These are phyloP conservation scores for Pythium guiyangense DNA, from an alignment of 352 stramenopile species.

Conservation along the genomic window DNA sequence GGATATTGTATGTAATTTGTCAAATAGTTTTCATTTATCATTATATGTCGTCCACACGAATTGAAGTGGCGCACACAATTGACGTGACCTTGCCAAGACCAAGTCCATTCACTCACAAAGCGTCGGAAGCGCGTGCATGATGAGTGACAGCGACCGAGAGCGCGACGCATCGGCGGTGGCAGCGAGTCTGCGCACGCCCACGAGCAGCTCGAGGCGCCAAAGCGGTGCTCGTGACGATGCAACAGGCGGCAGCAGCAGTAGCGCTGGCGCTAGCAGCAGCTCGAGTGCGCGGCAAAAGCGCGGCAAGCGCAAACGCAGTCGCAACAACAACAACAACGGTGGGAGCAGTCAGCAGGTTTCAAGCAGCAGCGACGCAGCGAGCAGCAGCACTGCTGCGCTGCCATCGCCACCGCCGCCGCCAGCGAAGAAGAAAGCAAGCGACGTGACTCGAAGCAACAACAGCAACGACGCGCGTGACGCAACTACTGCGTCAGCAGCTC, in stretches of 20 bases:
- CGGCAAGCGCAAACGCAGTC: conserved; percentile 35
- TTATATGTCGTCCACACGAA: too few relatives aligned
- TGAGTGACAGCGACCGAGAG: too few relatives aligned
- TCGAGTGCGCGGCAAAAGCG: conserved; percentile 10
- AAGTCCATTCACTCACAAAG: neutral
- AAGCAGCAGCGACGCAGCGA: conserved; percentile 2
- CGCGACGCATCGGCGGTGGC: too few relatives aligned
- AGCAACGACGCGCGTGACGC: neutral
- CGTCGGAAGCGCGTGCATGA: neutral
- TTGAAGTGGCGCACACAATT: too few relatives aligned
- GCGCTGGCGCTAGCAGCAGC: conserved; percentile 4
- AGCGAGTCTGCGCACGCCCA: neutral
- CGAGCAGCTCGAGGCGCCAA: neutral
- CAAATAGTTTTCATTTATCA: too few relatives aligned
- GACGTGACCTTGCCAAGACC: too few relatives aligned
- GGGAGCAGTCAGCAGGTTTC: neutral
- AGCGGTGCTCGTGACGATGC: neutral
- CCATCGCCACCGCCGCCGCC: neutral
- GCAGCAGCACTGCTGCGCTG: neutral
- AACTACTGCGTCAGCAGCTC: conserved; percentile 8
- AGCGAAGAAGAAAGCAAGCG: conserved; percentile 6
- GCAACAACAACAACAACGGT: conserved; percentile 4
- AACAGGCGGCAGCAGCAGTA: neutral
- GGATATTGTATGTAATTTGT: too few relatives aligned
- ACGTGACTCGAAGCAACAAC: neutral